phyloP scores from a whole-genome alignment of 768 basidiomycete genomes.

The Tulasnella sp. region DNA sequence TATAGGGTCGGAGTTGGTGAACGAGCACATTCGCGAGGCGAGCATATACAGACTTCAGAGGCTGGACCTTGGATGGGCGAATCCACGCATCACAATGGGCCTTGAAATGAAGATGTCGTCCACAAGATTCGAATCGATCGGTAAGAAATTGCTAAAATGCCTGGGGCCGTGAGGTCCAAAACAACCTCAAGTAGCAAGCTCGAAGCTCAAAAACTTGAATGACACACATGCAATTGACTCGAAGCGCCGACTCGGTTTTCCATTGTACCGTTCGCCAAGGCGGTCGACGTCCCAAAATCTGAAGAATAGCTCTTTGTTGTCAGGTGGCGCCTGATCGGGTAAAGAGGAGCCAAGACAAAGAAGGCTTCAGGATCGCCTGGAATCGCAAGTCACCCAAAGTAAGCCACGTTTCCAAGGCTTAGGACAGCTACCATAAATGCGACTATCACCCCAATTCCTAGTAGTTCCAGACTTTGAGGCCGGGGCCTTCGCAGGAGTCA shows the following conservation, averaged over 20 bases:
- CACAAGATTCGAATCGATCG: background rate
- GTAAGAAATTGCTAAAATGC: background rate
- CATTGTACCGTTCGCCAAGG: too few species aligned
- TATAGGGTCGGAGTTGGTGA: background rate
- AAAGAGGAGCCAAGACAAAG: background rate
- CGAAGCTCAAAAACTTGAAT: too few species aligned
- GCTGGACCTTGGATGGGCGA: background rate
- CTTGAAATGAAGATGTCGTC: background rate
- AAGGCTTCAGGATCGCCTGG: background rate
- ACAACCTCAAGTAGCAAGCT: too few species aligned
- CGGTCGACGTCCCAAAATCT: too few species aligned
- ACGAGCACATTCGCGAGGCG: background rate
- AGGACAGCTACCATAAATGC: background rate
- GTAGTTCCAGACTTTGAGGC: background rate
- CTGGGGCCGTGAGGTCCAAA: too few species aligned
- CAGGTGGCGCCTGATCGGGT: background rate
- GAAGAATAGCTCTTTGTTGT: background rate
- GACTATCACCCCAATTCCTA: background rate
- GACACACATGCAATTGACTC: too few species aligned
- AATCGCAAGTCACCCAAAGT: background rate
- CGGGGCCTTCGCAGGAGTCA: background rate
- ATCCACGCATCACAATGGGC: background rate
- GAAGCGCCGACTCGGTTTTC: too few species aligned
- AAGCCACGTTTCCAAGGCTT: background rate
- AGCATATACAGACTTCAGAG: background rate